Percentiles rank a stretch among this genome's conserved stretches.
These are phyloP conservation scores for Suhomyces yuchorum DNA, from an alignment of 1,139 yeast species.

Conservation along the genomic window DNA sequence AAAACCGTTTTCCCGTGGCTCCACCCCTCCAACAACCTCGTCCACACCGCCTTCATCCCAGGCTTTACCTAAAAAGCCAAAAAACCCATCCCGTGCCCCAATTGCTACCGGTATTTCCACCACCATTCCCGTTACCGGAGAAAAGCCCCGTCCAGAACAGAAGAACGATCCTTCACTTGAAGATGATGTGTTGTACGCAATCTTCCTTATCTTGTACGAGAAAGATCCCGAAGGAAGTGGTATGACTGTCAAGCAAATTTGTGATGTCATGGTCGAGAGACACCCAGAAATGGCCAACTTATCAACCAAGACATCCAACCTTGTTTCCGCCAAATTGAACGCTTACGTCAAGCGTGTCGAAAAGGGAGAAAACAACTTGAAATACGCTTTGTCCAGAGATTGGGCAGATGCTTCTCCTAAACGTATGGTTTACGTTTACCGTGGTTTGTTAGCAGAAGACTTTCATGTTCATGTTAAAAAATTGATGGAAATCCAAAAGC, in stretches of 20 bases:
- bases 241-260: slow-evolving; percentile 82
- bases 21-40: slow-evolving; percentile 21
- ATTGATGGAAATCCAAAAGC: slow-evolving; percentile 46
- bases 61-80: slow-evolving; percentile 33
- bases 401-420: slow-evolving; percentile 90
- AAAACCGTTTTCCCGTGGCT: slow-evolving; percentile 19
- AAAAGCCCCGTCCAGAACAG: slow-evolving; percentile 70
- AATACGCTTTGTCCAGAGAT: slow-evolving; percentile 75
- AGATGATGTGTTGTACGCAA: slow-evolving; percentile 75
- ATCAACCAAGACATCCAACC: slow-evolving; percentile 77
- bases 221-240: slow-evolving; percentile 69
- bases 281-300: slow-evolving; percentile 83
- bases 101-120: slow-evolving; percentile 76
- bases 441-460: slow-evolving; percentile 73
- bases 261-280: slow-evolving; percentile 68
- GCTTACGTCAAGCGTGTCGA: slow-evolving; percentile 84
- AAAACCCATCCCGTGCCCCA: slow-evolving; percentile 42
- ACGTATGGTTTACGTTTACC: slow-evolving; percentile 83
- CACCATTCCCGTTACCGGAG: slow-evolving; percentile 79
- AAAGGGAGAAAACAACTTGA: slow-evolving; percentile 70
- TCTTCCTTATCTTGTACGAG: slow-evolving; percentile 68
- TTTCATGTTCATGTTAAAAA: slow-evolving; percentile 69
- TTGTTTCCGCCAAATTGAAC: slow-evolving; percentile 78
- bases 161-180: slow-evolving; percentile 63
- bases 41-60: slow-evolving; percentile 18